phyloP scores from a whole-genome alignment of 2,329 filamentous ascomycete species.

The Apiospora hydei region DNA sequence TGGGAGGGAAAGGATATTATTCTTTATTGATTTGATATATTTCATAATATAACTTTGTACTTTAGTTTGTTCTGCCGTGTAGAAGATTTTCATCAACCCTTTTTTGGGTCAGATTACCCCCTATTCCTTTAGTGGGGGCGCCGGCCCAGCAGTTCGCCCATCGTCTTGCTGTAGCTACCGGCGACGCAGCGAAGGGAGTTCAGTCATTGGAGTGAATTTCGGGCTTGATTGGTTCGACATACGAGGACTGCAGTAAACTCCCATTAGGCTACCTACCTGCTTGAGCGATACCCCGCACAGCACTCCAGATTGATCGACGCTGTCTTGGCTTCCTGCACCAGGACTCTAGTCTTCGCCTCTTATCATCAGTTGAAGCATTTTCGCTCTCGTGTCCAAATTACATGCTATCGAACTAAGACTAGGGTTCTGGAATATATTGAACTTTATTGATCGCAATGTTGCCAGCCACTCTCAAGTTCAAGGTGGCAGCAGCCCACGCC shows the following conservation, averaged over 20 bases:
- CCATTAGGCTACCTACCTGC: no score
- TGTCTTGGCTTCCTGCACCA: background rate
- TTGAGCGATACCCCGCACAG: background rate
- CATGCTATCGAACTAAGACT: background rate
- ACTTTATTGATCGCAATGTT: background rate
- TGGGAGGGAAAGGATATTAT: background rate
- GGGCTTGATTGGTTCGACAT: background rate
- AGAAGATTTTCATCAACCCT: background rate
- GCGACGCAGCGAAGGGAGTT: background rate
- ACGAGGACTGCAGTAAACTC: background rate
- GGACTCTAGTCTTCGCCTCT: background rate
- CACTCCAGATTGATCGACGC: background rate
- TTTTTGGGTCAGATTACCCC: background rate
- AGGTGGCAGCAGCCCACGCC: constrained; percentile 31
- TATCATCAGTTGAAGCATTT: background rate
- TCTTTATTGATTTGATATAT: background rate
- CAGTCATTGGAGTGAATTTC: background rate
- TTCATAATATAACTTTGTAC: background rate
- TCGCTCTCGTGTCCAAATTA: background rate
- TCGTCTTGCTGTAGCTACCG: background rate
- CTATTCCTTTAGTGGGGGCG: background rate
- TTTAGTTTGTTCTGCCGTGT: background rate
- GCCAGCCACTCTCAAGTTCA: constrained; percentile 26
- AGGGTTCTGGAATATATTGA: no score
- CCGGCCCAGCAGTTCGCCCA: no score